Evolutionary conservation across 2,329 filamentous ascomycete species (phyloP), one percentile per base, ranked within the genome.

Genomic region (Botrytis fragariae): DNA sequence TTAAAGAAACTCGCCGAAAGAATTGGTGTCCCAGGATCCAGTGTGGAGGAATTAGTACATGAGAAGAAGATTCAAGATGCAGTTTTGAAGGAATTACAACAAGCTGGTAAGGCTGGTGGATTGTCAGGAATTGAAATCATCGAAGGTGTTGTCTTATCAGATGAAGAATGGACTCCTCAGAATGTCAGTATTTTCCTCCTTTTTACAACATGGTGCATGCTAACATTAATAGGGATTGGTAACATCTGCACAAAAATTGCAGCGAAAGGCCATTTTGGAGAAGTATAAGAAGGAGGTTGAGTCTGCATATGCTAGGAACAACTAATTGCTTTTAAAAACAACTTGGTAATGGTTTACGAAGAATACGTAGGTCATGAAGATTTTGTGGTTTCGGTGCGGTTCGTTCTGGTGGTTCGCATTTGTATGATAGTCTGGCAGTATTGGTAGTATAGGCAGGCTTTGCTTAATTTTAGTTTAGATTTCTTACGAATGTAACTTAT

Each of bases 161-260:
- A 95, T 76, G 93, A 95, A 80, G 94, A 97, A 82, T 97, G 94
- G 94, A 95, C 92, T 72, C 92, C 94, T 71, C 87, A 90, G 74
- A 96, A 91, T 81, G 93, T 95, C 85, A 90, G 92, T 88, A 35
- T 48, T 45, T 9, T 4, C 12, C 16, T 29, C 60, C 61, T 18
- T 20, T 18, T 44, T n/a, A 44, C 25, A 64, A 45, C 82, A 82
- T 79, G 79, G 83, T 81, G 69, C 72, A 78, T 82, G 25, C 62
- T 83, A 80, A 83, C 77, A 63, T 44, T 74, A 45, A 71, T 76
- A 92, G 90, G 86, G 86, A 73, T 85, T 90, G 73, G 87, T 91
- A 72, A 92, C 91, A 65, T 90, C 91, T 18, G 91, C 91, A 4
- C 91, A 93, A 82, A 93, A 93, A 80, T 85, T 93, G 68, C 91